Evolutionary conservation across 257 asterid genomes (phyloP).

Genomic region (Gentiana straminea): DNA sequence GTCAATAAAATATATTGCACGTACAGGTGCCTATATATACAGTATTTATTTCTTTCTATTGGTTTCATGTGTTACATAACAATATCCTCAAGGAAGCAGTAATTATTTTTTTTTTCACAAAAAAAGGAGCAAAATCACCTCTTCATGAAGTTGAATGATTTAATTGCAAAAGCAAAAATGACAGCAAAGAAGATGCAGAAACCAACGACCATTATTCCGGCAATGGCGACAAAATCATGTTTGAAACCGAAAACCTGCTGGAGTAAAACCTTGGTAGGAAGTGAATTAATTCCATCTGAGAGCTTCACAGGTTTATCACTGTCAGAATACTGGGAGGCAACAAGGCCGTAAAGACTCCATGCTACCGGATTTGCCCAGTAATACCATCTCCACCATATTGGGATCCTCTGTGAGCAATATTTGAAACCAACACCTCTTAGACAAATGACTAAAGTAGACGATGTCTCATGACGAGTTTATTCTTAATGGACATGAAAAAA

Average conservation of each 20-base stretch:
- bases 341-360: constrained; percentile 85
- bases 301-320: constrained; percentile 42
- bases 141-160: constrained; percentile 79
- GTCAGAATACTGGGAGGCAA: constrained; percentile 69
- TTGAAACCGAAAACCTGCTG: constrained; percentile 62
- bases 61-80: not conserved
- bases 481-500: too few species aligned
- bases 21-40: constrained; percentile 17
- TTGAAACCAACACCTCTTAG: too few species aligned
- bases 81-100: not conserved
- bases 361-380: constrained; percentile 97
- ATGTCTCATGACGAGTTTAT: too few species aligned
- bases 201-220: constrained; percentile 71
- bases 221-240: constrained; percentile 57
- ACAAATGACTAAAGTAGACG: too few species aligned
- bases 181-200: constrained; percentile 61
- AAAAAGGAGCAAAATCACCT: constrained; percentile 26
- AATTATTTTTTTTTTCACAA: not conserved
- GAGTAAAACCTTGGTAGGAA: constrained; percentile 37
- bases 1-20: constrained; percentile 3
- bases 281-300: constrained; percentile 41
- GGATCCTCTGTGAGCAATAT: constrained; percentile 58
- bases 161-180: constrained; percentile 71
- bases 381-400: constrained; percentile 97
- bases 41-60: constrained; percentile 2